Evolutionary conservation across 352 stramenopile species (phyloP).

Genomic region (Phytophthora fragariaefolia): DNA sequence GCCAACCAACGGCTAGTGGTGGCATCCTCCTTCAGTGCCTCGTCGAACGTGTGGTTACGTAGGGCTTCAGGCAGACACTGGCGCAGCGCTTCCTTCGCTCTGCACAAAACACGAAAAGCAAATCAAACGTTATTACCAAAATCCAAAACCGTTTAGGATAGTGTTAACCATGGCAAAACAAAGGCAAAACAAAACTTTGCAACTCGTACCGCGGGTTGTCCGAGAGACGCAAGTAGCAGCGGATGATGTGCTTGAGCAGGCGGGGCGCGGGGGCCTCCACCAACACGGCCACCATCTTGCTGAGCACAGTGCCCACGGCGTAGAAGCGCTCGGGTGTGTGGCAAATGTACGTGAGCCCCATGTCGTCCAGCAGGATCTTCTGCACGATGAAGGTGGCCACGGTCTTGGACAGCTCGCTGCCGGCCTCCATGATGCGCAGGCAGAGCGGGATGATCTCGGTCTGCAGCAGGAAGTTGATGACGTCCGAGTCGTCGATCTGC

Average conservation of each 20-base stretch:
- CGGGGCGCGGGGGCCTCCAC: conserved; percentile 93
- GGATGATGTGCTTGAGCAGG: conserved; percentile 99
- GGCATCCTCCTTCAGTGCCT: conserved; percentile 94
- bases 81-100: conserved; percentile 96
- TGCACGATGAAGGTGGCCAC: conserved; percentile 99
- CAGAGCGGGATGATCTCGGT: conserved; percentile 99
- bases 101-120: conserved; percentile 29
- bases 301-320: conserved; percentile 92
- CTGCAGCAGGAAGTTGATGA: conserved; percentile 99
- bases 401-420: conserved; percentile 98
- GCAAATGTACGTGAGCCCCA: conserved; percentile 99
- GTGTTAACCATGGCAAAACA: neutral
- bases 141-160: conserved; percentile 1
- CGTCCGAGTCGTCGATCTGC: conserved; percentile 97
- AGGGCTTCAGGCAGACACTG: conserved; percentile 95
- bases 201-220: conserved; percentile 65
- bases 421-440: conserved; percentile 99
- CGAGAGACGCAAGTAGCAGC: conserved; percentile 97
- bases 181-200: conserved; percentile 10
- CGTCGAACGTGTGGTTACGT: conserved; percentile 95
- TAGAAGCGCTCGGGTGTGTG: conserved; percentile 96
- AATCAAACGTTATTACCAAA: conserved; percentile 45
- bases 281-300: conserved; percentile 97
- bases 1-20: conserved; percentile 97
- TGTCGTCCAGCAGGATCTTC: conserved; percentile 99